Base-by-base conservation (phyloP, 2,329 filamentous ascomycete species). In the Mycogone perniciosa region DNA sequence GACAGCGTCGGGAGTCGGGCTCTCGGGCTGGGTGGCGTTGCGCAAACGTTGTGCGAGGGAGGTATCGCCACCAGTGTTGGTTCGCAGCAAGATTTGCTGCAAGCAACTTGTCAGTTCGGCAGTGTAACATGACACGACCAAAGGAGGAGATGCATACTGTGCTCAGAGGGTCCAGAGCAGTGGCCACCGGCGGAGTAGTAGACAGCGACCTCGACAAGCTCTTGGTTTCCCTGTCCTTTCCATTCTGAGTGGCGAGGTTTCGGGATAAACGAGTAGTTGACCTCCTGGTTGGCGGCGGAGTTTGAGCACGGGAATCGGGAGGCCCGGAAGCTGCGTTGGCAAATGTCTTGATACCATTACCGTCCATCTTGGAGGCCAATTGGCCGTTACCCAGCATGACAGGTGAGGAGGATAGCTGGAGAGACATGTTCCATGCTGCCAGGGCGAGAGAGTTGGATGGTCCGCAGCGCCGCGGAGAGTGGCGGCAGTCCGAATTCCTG, bases 171-270 rank as follows among this genome's bases (percentile, higher is more conserved):
- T 71, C 68, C 34, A 71, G 62, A n/a, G 65, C 64, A 48, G 59
- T 55, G 41, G 59, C 60, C 39, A 55, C 43, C 6, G 62, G 54
- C 37, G 60, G 55, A 50, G 57, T 56, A 9, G 61, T 54, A 7
- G 62, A 58, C 44, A 57, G 52, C 13, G 61, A 51, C 56, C 61
- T 65, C 33, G 59, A 56, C 31, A 59, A 48, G 37, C 53, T 53
- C 57, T 64, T 69, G 37, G 50, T 53, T 20, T 69, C 60, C 49
- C 57, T 62, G 31, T 64, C 68, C 50, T 64, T 69, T 51, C 51
- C 60, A 60, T 60, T 62, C 54, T 67, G 66, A 43, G 82, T 82
- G 60, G 83, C 85, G 60, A 82, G 85, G 48, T 84, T 86, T 58
- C 85, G 80, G 61, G 65, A 59, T 27, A 63, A 46, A 48, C 63